Conservation (phyloP, 441 rosid genomes). For the Euphorbia celastroides region DNA sequence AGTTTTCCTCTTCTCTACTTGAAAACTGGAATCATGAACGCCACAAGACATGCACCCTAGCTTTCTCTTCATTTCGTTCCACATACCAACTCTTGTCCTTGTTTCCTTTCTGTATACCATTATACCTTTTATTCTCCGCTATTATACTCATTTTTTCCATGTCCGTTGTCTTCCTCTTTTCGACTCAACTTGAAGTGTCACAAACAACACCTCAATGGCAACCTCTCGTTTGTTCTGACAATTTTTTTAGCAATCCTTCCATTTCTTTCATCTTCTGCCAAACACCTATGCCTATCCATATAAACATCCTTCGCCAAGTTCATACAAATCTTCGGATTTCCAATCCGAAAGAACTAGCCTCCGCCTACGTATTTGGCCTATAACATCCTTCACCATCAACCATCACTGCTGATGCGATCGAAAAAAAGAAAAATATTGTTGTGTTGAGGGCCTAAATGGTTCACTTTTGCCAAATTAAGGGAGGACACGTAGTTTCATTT, state of each 20-base stretch:
- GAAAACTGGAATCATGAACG: conserved; percentile 40
- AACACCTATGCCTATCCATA: conserved; percentile 54
- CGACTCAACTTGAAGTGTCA: conserved; percentile 32
- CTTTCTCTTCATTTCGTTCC: conserved; percentile 84
- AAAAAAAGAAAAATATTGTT: no score
- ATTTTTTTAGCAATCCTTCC: conserved; percentile 11
- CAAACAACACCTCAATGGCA: conserved; percentile 66
- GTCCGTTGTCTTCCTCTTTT: conserved; percentile 31
- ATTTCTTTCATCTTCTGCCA: conserved; percentile 59
- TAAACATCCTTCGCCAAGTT: no score
- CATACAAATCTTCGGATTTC: no score
- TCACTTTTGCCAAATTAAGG: no score
- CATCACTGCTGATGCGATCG: no score
- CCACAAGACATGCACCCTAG: conserved; percentile 50
- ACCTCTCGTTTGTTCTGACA: conserved; percentile 37
- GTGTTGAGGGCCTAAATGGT: no score
- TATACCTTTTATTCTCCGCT: conserved; percentile 50
- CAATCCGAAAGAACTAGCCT: no score
- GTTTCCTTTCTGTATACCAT: conserved; percentile 26
- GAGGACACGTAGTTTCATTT: no score
- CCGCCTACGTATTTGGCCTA: no score
- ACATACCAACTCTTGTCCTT: conserved; percentile 43
- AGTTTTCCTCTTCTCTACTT: conserved; percentile 57
- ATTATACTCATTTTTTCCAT: conserved; percentile 63
- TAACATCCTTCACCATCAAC: no score